These are phyloP conservation scores for Apophysomyces ossiformis DNA, from an alignment of 371 early-diverging fungal genomes.

Conservation along the genomic window DNA sequence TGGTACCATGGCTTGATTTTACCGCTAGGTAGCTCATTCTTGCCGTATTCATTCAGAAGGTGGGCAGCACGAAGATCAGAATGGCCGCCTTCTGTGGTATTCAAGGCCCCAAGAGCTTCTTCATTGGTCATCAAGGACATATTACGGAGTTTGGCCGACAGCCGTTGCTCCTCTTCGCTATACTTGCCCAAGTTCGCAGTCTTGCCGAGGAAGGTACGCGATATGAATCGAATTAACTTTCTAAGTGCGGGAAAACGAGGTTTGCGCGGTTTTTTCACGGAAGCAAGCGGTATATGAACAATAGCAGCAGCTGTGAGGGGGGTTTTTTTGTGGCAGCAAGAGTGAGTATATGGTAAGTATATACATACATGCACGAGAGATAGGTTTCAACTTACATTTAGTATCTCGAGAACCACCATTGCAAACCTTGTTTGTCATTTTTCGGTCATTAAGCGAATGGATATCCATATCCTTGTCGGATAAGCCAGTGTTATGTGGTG, in stretches of 20 bases:
- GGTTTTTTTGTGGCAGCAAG: too few relatives aligned
- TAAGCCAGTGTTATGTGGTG: too few relatives aligned
- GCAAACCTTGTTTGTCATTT: too few relatives aligned
- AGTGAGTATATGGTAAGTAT: not conserved
- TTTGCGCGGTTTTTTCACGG: not conserved
- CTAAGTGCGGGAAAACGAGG: not conserved
- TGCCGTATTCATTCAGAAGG: slow-evolving; percentile 7
- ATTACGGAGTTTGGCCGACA: not conserved
- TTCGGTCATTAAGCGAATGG: too few relatives aligned
- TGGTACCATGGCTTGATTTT: slow-evolving; percentile 31
- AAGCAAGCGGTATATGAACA: not conserved
- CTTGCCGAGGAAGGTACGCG: not conserved
- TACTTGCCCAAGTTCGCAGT: not conserved
- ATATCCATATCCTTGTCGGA: too few relatives aligned
- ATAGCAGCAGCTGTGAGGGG: not conserved
- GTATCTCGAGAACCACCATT: too few relatives aligned
- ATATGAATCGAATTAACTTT: not conserved
- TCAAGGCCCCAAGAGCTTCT: not conserved
- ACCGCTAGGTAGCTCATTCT: slow-evolving; percentile 10
- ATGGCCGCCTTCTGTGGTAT: not conserved
- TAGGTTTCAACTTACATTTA: too few relatives aligned
- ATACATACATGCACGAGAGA: not conserved
- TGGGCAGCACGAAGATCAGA: not conserved
- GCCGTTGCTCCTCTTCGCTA: not conserved
- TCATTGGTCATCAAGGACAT: not conserved